A percentile compares a stretch with the other conserved stretches of the same genome.
Conservation (phyloP, 108 stramenopile species). For the Fragilariopsis cylindrus region DNA sequence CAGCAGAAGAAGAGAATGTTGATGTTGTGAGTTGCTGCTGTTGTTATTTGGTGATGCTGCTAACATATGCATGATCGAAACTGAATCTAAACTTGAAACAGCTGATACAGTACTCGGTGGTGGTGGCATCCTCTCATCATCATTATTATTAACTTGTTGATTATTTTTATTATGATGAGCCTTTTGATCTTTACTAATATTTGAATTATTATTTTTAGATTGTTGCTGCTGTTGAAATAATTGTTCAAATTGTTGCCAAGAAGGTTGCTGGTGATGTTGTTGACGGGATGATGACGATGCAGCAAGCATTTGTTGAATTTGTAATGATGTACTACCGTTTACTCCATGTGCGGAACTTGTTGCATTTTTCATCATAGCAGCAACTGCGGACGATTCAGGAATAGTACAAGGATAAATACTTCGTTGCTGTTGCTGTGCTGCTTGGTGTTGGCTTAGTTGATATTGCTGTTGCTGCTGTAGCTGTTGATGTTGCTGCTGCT, state of each 20-base stretch:
- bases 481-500: conserved; percentile 8
- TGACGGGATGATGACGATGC: too few relatives aligned
- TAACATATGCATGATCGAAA: conserved; percentile 9
- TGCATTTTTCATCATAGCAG: neutral
- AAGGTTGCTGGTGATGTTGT: too few relatives aligned
- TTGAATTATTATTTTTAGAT: neutral
- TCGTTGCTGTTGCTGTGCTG: neutral
- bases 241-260: neutral
- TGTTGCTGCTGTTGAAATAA: neutral
- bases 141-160: too few relatives aligned
- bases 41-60: too few relatives aligned
- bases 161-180: too few relatives aligned
- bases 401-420: neutral
- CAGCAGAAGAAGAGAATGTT: too few relatives aligned
- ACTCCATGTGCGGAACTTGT: too few relatives aligned
- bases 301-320: conserved; percentile 6
- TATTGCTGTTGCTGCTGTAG: neutral
- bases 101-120: neutral
- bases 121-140: neutral
- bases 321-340: neutral
- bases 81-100: conserved; percentile 8
- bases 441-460: neutral
- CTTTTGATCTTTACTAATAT: too few relatives aligned
- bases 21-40: too few relatives aligned
- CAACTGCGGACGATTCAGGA: neutral